Base-by-base conservation (phyloP, 345 rosid genomes). In the Leavenworthia alabamica region DNA sequence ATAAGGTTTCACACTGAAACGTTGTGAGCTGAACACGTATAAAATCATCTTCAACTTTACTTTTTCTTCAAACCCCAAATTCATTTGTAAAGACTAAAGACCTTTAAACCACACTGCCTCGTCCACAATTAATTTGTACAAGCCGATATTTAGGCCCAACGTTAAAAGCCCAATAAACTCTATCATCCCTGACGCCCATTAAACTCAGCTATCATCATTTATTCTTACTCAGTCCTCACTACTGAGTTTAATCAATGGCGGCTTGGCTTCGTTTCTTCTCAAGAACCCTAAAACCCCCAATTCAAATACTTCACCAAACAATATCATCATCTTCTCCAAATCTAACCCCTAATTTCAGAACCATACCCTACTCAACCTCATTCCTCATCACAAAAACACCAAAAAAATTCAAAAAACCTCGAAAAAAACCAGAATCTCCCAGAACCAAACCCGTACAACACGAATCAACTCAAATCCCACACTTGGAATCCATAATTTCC, bases 321-420 rank as follows among this genome's bases (percentile, higher is more conserved):
- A 7, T 46, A 28, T 63, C 45, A 7, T 36, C 56, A 13, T 29
- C 45, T 41, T 51, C 39, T 61, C 71, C 67, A 67, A 80, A 70
- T 41, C 76, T 57, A 41, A 65, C 66, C 48, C 43, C 65, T 58
- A 54, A 41, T 60, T 22, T 41, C 53, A 42, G 40, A 7, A 15
- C n/a, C 12, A 50, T 66, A 60, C 72, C 70, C 0, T 83, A 77
- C 83, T 85, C 95, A 52, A 85, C 97, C 56, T 92, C 96, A 27
- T 89, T 92, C 67, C 89, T 89, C 50, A 67, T 83, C 63, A 88
- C 96, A 11, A 89, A 89, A 78, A 75, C 73, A 57, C 96, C 98
- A 23, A 81, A 83, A 16, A 82, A 75, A 62, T 75, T 70, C 62
- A 68, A 57, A 24, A 73, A 71, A 19, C 66, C 74, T n/a, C 85